Base-by-base conservation (phyloP, 2,329 filamentous ascomycete species). In the Calonectria multiphialidica region DNA sequence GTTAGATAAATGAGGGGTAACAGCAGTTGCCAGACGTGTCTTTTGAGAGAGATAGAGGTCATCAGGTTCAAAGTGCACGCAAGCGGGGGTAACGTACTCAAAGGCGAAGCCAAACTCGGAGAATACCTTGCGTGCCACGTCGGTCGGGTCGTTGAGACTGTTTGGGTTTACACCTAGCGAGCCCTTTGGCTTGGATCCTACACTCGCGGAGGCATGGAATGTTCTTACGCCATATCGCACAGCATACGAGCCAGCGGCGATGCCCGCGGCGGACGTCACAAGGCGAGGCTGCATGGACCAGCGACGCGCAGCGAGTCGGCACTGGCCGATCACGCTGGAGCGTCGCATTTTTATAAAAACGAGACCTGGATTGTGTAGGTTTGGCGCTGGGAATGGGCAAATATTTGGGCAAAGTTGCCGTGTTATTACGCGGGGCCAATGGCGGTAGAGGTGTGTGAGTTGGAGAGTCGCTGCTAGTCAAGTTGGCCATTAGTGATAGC, bases 71-170 rank as follows among this genome's bases (percentile, higher is more conserved):
- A 37, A 42, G 21, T 25, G n/a, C 25, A 35, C n/a, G 21, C 12
- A 44, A 1, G 3, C 1, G 9, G 28, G 21, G 25, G 7, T 7
- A 18, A 77, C 82, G 40, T 76, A 84, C 82, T 84, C 82, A 59
- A 84, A 84, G n/a, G 82, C 82, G 75, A 84, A 84, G 4, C 78
- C 82, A 69, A 84, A 79, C 71, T 83, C 80, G 3, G 80, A 81
- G 47, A 82, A 76, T 23, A 78, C 76, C 49, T 78, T 79, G 37
- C 74, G 74, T 37, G 77, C 72, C 44, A 72, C 74, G 16, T 73
- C 67, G 23, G 70, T 77, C 16, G 78, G 77, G 42, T 77, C 77
- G 28, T 79, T 68, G 25, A 75, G 72, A 9, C 66, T 45, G 37
- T 73, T 72, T 3, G 75, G 72, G 30, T 80, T 74, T 50, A 77